Base-by-base conservation (phyloP, 176 grass and related monocot genomes). In the Avena atlantica region DNA sequence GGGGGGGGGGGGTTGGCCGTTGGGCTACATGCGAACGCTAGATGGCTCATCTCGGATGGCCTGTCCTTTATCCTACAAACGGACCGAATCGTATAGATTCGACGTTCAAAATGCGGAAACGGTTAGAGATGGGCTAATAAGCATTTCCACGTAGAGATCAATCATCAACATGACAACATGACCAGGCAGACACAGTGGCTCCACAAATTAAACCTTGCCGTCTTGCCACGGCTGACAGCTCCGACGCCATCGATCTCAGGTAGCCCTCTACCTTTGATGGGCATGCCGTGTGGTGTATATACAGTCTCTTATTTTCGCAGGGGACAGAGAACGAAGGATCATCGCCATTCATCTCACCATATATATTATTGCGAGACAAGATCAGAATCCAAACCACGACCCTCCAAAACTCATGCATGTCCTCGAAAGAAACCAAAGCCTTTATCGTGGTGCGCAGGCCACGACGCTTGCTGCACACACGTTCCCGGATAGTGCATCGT, bases 391-490 rank as follows among this genome's bases (percentile, higher is more conserved):
- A 34, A 66, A 50, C 79, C 0, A 67, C 16, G 44, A 34, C 61
- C 59, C 61, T 64, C 78, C 78, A 80, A 80, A 81, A 8, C 57
- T 1, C 3, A 6, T 70, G 67, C 3, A 6, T 70, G 67, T 16
- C 16, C 40, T 37, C 3, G 4, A 47, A 17, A 47, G 5, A 21
- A 73, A 20, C 7, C 0, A 12, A n/a, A 23, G 0, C 2, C 12
- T 74, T 74, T 50, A 74, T 74, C 45, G 44, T 74, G 71, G 71
- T 74, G 71, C 45, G 45, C 45, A 50, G 47, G 45, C 45, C 12
- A 74, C 71, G 71, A 74, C 45, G 5, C 20, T 6, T 8, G 36
- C 34, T 13, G 6, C 6, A 68, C 64, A 17, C 14, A 67, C 25
- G 6, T 25, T 47, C 45, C 45, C 45, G 14, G 14, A 31, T 70